A percentile compares a stretch with the other conserved stretches of the same genome.
phyloP scores from a whole-genome alignment of 1,284 basidiomycete genomes.

The Ganoderma meredithae region DNA sequence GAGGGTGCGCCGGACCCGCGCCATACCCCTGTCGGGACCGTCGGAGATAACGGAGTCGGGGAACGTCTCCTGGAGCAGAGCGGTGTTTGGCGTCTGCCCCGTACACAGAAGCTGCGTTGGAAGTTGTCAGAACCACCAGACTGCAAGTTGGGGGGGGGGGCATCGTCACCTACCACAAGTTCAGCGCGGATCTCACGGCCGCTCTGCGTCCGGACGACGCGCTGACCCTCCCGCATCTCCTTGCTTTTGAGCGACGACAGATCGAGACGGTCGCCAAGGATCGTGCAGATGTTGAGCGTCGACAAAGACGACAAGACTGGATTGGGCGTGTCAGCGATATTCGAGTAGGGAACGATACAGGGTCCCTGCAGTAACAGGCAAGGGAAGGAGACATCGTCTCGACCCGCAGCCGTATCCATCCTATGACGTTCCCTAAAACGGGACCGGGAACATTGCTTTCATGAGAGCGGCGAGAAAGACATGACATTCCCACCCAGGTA shows the following conservation, averaged over 20 bases:
- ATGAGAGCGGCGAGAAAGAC: neutral
- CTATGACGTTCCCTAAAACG: too few relatives aligned
- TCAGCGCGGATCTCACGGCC: conserved; percentile 70
- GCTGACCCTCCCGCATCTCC: conserved; percentile 37
- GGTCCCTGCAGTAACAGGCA: too few relatives aligned
- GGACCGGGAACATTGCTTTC: too few relatives aligned
- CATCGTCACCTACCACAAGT: conserved; percentile 54
- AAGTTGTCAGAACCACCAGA: neutral
- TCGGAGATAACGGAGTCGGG: conserved; percentile 56
- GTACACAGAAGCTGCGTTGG: conserved; percentile 71
- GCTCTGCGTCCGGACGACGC: conserved; percentile 59
- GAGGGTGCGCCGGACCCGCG: conserved; percentile 65
- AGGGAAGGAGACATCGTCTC: too few relatives aligned
- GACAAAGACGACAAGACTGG: conserved; percentile 54
- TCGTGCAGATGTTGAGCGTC: conserved; percentile 52
- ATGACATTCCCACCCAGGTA: neutral
- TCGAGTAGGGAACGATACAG: too few relatives aligned
- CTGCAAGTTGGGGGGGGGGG: neutral
- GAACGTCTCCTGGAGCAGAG: conserved; percentile 58
- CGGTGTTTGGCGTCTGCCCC: conserved; percentile 77
- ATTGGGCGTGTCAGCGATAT: neutral
- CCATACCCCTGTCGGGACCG: conserved; percentile 49
- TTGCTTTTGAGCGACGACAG: conserved; percentile 45
- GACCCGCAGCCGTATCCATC: too few relatives aligned
- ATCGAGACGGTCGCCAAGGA: conserved; percentile 65